phyloP scores from a whole-genome alignment of 225 moss, liverwort and hornwort genomes.

The Anthoceros angustus region DNA sequence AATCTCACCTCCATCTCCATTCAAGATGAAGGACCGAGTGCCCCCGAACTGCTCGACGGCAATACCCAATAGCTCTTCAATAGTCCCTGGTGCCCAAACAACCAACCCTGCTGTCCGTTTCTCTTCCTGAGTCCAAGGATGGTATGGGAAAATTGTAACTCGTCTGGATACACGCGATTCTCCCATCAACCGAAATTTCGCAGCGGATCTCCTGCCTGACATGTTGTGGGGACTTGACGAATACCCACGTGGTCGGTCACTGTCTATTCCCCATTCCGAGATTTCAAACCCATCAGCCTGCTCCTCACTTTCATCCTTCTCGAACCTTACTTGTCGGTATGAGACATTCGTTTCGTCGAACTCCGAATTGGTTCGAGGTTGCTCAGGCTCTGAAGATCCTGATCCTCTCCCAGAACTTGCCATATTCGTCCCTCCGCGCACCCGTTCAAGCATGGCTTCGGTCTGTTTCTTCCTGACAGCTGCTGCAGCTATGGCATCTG shows the following conservation, averaged over 20 bases:
- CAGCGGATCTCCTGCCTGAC: too few species aligned
- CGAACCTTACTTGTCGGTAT: too few species aligned
- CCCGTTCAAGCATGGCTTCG: neutral
- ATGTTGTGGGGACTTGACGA: neutral
- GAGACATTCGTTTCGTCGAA: too few species aligned
- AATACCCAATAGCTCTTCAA: constrained; percentile 12
- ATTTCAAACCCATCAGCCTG: too few species aligned
- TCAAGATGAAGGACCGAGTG: constrained; percentile 5
- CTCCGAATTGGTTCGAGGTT: too few species aligned
- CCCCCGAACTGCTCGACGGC: constrained; percentile 19
- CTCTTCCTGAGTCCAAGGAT: constrained; percentile 16
- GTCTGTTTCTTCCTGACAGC: neutral
- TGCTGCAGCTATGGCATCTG: neutral
- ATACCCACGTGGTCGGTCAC: too few species aligned
- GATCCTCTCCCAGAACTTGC: too few species aligned
- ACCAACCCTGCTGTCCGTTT: constrained; percentile 16
- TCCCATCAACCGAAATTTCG: too few species aligned
- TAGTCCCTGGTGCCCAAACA: constrained; percentile 17
- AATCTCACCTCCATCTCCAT: neutral
- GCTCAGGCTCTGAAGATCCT: too few species aligned
- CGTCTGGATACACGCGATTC: constrained; percentile 7
- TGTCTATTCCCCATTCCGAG: too few species aligned
- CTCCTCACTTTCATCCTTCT: too few species aligned
- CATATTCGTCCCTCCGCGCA: neutral
- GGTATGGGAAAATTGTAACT: constrained; percentile 24